These are phyloP conservation scores for Lipomyces sp. DNA, from an alignment of 805 yeast species.

Conservation along the genomic window DNA sequence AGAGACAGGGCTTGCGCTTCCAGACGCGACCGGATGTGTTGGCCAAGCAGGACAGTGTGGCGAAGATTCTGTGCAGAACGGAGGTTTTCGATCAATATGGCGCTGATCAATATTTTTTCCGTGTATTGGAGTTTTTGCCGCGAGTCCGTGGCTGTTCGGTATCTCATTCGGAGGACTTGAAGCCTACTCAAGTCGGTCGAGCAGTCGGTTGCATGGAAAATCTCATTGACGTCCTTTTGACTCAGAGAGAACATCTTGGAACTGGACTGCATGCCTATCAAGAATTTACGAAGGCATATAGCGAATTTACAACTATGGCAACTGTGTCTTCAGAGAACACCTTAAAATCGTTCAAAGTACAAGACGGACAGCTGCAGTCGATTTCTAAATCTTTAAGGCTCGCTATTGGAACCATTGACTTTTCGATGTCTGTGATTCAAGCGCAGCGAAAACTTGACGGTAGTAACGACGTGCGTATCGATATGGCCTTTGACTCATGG, in stretches of 20 bases:
- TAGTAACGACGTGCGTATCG: neutral
- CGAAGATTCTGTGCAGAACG: constrained; percentile 56
- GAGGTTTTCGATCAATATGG: constrained; percentile 45
- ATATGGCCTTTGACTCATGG: neutral
- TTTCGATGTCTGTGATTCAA: too few relatives aligned
- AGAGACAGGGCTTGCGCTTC: constrained; percentile 70
- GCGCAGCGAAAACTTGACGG: constrained; percentile 8
- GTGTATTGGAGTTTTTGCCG: constrained; percentile 76
- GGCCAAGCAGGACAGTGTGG: constrained; percentile 58
- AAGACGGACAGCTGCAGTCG: neutral
- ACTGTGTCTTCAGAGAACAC: neutral
- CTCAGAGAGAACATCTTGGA: constrained; percentile 23
- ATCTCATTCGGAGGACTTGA: constrained; percentile 66
- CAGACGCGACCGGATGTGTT: constrained; percentile 64
- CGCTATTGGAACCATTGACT: neutral
- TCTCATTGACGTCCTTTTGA: constrained; percentile 55
- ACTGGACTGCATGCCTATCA: neutral
- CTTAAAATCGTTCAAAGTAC: neutral
- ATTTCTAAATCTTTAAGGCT: constrained; percentile 2
- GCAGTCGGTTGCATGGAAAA: constrained; percentile 78
- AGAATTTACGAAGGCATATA: neutral
- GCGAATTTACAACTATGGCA: constrained; percentile 1
- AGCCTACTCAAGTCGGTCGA: constrained; percentile 66
- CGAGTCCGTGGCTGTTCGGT: constrained; percentile 64
- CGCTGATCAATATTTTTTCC: constrained; percentile 55